Evolutionary conservation across 148 eudicot genomes (phyloP).

Genomic region (Chenopodium quinoa): DNA sequence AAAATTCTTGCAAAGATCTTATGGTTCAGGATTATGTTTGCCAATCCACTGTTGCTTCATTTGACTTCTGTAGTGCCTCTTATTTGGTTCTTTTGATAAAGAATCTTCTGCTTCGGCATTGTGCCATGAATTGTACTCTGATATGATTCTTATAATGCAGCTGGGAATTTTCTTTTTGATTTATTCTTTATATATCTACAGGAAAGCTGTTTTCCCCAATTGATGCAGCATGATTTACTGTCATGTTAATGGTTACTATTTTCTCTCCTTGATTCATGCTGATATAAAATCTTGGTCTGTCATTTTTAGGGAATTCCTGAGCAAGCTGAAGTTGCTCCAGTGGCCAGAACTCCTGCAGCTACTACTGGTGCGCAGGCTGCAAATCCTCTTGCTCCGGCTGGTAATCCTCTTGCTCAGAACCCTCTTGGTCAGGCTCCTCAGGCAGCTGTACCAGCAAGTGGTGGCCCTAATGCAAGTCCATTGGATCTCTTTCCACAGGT

Average conservation of each 20-base stretch:
- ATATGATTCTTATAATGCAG: not conserved
- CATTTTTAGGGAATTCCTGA: conserved; percentile 73
- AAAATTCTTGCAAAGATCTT: too few species aligned
- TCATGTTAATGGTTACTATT: not conserved
- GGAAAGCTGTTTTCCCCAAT: not conserved
- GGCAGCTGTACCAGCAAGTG: conserved; percentile 52
- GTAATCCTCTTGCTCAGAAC: conserved; percentile 43
- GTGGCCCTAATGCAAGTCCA: conserved; percentile 89
- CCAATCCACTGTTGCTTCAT: not conserved
- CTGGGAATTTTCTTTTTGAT: not conserved
- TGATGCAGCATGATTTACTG: not conserved
- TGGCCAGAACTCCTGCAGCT: conserved; percentile 39
- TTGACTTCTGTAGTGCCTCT: not conserved
- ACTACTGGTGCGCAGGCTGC: conserved; percentile 45
- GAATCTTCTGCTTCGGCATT: not conserved
- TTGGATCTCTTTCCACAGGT: conserved; percentile 92
- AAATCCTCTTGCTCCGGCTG: conserved; percentile 48
- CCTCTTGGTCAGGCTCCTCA: conserved; percentile 58
- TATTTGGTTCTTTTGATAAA: not conserved
- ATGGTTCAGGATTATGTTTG: not conserved
- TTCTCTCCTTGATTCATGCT: not conserved
- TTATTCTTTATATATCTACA: not conserved
- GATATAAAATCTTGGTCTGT: not conserved
- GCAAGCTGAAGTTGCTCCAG: conserved; percentile 68
- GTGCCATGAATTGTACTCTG: not conserved